Base-by-base conservation (phyloP, 352 stramenopile genomes). In the Globisporangium spiculum region DNA sequence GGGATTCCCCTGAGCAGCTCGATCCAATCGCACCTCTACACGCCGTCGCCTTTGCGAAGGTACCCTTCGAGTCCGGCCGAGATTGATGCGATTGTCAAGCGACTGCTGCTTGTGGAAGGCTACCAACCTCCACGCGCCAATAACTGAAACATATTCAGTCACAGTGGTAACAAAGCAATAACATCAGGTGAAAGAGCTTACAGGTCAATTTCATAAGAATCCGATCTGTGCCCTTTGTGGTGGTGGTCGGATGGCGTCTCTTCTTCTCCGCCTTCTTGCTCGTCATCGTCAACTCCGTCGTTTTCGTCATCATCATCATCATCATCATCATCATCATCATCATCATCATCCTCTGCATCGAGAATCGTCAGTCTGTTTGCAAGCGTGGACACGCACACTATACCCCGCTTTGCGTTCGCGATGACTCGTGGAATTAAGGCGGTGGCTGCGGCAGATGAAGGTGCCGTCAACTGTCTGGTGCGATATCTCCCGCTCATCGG, bases 261-360 rank as follows among this genome's bases (percentile, higher is more conserved):
- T 4, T 71, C 59, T 9, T 54, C 38, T 18, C 63, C 53, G 0
- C 36, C 30, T 4, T 59, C 32, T 38, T 38, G 32, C 32, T 38
- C 32, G 7, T 38, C 65, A 3, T 63, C 70, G 1, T 16, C 36
- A 44, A 44, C 36, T 16, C 80, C 70, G 1, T 77, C 67, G 1
- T 82, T 77, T 1, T 83, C 69, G 14, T 82, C 76, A n/a, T 79
- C 72, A n/a, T 81, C 72, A 26, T 93, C 83, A 16, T 82, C 76
- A n/a, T 79, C 72, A n/a, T 83, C 69, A 10, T 82, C 76, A n/a
- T 79, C 72, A n/a, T 83, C 69, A 10, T 82, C 76, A n/a, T 79
- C 72, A n/a, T 81, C 72, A 18, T 68, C 73, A 26, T 93, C 83
- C 73, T 91, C 84, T 32, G 77, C 83, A 62, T 93, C 85, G 16